Conservation (phyloP, 768 basidiomycete species). For the Lenzites betulinus region DNA sequence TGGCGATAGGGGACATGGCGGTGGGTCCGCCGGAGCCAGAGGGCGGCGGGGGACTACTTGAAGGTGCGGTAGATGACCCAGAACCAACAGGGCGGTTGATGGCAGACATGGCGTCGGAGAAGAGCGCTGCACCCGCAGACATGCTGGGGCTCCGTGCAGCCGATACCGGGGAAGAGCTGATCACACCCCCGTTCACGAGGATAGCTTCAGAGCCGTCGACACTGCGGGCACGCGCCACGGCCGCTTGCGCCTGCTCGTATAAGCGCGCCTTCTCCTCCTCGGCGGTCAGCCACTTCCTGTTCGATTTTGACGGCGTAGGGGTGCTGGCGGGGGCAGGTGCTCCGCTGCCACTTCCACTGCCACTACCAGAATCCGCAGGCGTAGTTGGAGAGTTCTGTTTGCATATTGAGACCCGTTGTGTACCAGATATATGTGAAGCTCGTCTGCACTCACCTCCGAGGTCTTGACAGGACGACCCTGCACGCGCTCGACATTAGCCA, state of each 20-base stretch:
- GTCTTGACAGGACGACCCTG: conserved; percentile 37
- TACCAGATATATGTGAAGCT: background rate
- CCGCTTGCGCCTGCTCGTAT: conserved; percentile 68
- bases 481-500: conserved; percentile 40
- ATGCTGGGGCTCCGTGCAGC: conserved; percentile 18
- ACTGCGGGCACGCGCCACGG: conserved; percentile 61
- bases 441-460: conserved; percentile 22
- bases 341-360: background rate
- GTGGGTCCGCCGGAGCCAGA: conserved; percentile 3
- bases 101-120: conserved; percentile 47
- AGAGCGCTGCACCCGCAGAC: conserved; percentile 47
- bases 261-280: conserved; percentile 77
- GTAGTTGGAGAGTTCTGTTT: background rate
- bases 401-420: background rate
- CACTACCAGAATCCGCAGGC: background rate
- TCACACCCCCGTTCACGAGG: conserved; percentile 22
- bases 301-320: conserved; percentile 22
- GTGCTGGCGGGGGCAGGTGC: background rate
- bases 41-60: conserved; percentile 18
- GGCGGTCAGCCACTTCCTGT: conserved; percentile 58
- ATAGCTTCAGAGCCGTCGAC: conserved; percentile 29
- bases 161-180: conserved; percentile 19
- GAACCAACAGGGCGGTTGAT: conserved; percentile 28
- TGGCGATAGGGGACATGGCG: conserved; percentile 1
- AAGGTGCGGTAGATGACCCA: background rate